A percentile compares a stretch with the other conserved stretches of the same genome.
Evolutionary conservation across 2,329 filamentous ascomycete species (phyloP).

Genomic region (Colletotrichum lini): DNA sequence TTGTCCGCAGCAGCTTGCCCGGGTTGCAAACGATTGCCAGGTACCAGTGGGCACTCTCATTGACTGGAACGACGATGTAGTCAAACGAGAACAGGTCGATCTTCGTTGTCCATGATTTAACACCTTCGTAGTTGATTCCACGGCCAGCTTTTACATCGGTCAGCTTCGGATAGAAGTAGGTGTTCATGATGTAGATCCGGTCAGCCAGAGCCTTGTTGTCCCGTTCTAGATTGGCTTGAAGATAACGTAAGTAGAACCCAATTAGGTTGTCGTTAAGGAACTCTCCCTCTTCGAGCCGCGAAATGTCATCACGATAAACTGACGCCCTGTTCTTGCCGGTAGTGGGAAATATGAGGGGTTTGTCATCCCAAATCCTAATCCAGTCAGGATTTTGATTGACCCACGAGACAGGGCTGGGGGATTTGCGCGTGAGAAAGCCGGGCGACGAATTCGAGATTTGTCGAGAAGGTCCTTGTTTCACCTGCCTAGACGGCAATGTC

Average conservation of each 20-base stretch:
- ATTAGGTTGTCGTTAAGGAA: conserved; percentile 96
- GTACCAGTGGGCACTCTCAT: conserved; percentile 92
- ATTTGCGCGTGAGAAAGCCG: conserved; percentile 35
- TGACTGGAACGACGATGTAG: conserved; percentile 93
- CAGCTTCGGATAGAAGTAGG: conserved; percentile 89
- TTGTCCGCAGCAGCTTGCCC: conserved; percentile 68
- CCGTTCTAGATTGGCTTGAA: conserved; percentile 73
- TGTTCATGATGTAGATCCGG: conserved; percentile 90
- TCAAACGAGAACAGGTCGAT: conserved; percentile 89
- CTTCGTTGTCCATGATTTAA: conserved; percentile 89
- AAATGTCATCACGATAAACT: conserved; percentile 80
- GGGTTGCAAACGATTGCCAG: conserved; percentile 95
- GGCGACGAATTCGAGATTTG: neutral
- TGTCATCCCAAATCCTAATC: conserved; percentile 64
- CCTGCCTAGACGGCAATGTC: conserved; percentile 6
- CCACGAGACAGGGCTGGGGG: conserved; percentile 59
- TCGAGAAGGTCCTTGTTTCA: conserved; percentile 16
- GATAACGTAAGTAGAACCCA: conserved; percentile 85
- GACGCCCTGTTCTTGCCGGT: conserved; percentile 73
- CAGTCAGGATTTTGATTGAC: conserved; percentile 65
- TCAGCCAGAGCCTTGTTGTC: conserved; percentile 69
- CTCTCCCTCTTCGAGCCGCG: conserved; percentile 84
- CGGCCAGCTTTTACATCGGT: conserved; percentile 69
- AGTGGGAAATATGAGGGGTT: conserved; percentile 73
- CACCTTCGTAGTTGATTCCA: conserved; percentile 85